These are phyloP conservation scores for Agrostemma githago DNA, from an alignment of 148 eudicot species.

Conservation along the genomic window DNA sequence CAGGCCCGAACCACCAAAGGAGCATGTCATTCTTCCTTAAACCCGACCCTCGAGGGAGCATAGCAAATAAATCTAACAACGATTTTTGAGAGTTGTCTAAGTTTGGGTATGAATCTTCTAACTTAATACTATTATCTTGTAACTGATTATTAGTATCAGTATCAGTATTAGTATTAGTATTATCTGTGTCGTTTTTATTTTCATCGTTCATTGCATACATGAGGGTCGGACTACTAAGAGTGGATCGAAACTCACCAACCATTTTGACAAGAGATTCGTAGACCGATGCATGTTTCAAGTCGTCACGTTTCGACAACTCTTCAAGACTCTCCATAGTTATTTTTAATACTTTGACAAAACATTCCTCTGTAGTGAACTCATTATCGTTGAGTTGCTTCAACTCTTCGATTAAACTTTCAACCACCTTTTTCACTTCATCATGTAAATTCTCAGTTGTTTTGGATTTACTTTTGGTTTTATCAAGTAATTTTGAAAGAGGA, in stretches of 20 bases:
- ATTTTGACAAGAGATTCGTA: neutral
- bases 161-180: neutral
- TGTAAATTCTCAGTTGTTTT: neutral
- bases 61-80: neutral
- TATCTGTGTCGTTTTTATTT: neutral
- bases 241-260: neutral
- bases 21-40: neutral
- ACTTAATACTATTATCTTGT: neutral
- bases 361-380: neutral
- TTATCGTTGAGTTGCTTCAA: neutral
- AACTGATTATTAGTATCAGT: neutral
- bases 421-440: neutral
- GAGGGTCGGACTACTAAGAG: neutral
- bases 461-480: neutral
- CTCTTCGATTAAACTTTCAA: neutral
- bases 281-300: neutral
- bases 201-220: neutral
- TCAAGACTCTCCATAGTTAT: neutral
- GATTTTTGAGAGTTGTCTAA: neutral
- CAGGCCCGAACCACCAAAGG: neutral
- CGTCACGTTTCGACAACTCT: neutral
- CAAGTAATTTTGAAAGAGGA: neutral
- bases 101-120: neutral
- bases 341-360: neutral
- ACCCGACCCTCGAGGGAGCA: neutral